Base-by-base conservation (phyloP, 1,139 yeast species). In the Sugiyamaella castrensis region DNA sequence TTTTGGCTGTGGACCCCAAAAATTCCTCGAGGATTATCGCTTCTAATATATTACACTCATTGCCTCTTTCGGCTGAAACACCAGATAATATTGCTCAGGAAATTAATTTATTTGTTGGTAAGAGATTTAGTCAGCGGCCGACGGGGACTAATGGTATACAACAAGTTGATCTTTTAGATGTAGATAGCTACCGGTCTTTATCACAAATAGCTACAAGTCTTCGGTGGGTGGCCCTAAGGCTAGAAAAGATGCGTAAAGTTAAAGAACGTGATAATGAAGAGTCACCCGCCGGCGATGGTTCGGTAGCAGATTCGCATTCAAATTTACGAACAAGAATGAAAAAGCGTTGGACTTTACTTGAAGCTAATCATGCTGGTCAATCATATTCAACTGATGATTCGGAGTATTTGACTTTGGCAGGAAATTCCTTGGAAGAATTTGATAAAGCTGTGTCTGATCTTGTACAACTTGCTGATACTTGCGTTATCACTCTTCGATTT, bases 401-500 rank as follows among this genome's bases (percentile, higher is more conserved):
- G 13, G 56, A 37, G 37, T 46, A 27, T 13, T 40, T 37, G 47
- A 53, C 43, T 37, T 51, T 19, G 53, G 67, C 71, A 34, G 75
- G 74, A 0, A 73, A 70, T 12, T 71, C 76, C 13, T 61, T 74
- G 8, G 58, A 58, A 0, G 71, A 71, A 41, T 88, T 82, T 60
- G 79, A 81, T 53, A 65, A 65, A 2, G 67, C 78, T 1, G 66
- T 82, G 0, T 53, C 62, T 1, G 71, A 69, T 1, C 76, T 86
- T 54, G 74, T 73, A 48, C 56, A 60, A 2, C 71, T 84, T 35
- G 72, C 78, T 19, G 71, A 72, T 39, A 71, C 72, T 28, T 70
- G 84, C 4, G 68, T 84, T 45, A 61, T 82, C 19, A 74, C 84
- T 2, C 68, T 87, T 39, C 71, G 95, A 47, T 81, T 82, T 55